Base-by-base conservation (phyloP, 345 rosid genomes). In the Acer yangbiense region DNA sequence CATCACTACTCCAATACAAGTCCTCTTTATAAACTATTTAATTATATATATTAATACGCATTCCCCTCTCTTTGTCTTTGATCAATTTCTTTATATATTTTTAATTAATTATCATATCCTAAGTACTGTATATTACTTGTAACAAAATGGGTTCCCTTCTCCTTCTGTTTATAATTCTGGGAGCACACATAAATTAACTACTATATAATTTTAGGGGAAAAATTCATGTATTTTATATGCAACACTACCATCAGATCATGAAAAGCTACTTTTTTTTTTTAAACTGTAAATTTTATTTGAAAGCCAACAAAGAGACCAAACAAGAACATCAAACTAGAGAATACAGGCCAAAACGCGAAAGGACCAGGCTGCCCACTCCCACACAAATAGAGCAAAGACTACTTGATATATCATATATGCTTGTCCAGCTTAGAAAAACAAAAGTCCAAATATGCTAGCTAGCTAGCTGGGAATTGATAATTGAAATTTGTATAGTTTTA, bases 71-170 rank as follows among this genome's bases (percentile, higher is more conserved):
- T 35, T 35, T 35, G 39, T 35, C 39, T 4, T 35, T 35, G 39
- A 35, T 35, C 39, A 35, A 35, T 35, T 35, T 35, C 6, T 35
- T 35, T 35, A 35, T 35, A 35, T 35, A 35, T 35, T 35, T 35
- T 35, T 35, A 35, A 35, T 35, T 35, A 35, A 35, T 35, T 35
- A 7, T 64, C 18, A 67, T 23, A 46, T 41, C 32, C 50, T 48
- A 41, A 25, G 54, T 50, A 9, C 41, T 20, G 13, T 27, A 3
- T 52, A n/a, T 58, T 66, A 57, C 13, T 65, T 69, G 14, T 35
- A 32, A 35, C n/a, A 67, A 64, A 52, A 23, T 46, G 71, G 69
- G 71, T 73, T 76, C n/a, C 25, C 29, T 68, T 43, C 18, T 46
- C 55, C 27, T 73, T 32, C 0, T 79, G 73, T 76, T 6, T 4